Evolutionary conservation across 768 basidiomycete genomes (phyloP), one percentile per base, ranked within the genome.

Genomic region (Lactifluus hygrophoroides): DNA sequence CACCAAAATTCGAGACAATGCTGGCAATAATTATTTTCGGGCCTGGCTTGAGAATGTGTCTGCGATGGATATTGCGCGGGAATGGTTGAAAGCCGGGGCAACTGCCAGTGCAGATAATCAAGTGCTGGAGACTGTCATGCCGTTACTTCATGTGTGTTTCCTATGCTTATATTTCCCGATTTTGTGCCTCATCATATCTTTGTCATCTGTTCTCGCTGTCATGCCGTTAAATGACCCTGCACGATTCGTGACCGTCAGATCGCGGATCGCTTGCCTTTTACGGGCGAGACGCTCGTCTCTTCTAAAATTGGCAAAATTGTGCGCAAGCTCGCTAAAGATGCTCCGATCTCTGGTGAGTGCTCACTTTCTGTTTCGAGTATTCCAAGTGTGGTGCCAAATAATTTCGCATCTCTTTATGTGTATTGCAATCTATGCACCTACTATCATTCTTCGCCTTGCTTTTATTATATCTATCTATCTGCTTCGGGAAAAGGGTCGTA

Each of bases 1-100:
- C 55, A 86, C 84, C 17, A 85, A 83, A 71, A 86, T 92, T 63
- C 79, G 90, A 62, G 89, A 93, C 69, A 82, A 84, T 48, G 90
- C 90, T 28, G 86, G 83, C 42, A 89, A 90, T 67, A 87, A 89
- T 66, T 93, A 92, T 67, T 91, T 88, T 69, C 82, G 88, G 43
- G 89, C 88, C 5, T 92, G 90, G 89, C 79, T 82, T 16, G 89
- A 90, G 69, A 90, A 88, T 68, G n/a, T 67, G 44, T 69, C 71
- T 38, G 90, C 88, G 17, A 83, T 92, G 75, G 87, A 88, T 59
- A 77, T 91, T 35, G 81, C 87, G 43, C 79, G 87, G 49, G 87
- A 88, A 64, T 93, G 90, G 90, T 72, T 93, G 58, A 88, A 84
- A 72, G 76, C 84, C 1, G 86, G 80, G 23, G 80, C 82, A 57